These are phyloP conservation scores for Helianthus annuus DNA, from an alignment of 129 eudicot genomes.

Conservation along the genomic window DNA sequence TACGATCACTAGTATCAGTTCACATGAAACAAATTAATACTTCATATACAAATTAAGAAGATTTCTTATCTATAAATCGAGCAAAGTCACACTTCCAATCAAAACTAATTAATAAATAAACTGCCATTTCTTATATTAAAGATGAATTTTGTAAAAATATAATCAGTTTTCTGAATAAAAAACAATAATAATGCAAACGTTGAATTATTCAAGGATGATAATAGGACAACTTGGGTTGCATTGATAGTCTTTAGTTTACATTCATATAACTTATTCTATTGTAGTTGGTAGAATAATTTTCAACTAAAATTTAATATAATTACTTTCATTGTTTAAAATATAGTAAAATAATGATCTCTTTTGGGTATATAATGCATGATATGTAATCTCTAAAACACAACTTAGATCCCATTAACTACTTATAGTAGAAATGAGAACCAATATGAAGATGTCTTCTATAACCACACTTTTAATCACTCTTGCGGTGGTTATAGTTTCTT, in stretches of 20 bases:
- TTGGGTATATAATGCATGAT: conserved; percentile 37
- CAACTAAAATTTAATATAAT: not conserved
- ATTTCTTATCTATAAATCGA: too few relatives aligned
- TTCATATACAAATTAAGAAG: too few relatives aligned
- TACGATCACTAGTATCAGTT: too few relatives aligned
- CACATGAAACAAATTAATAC: too few relatives aligned
- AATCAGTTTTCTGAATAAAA: not conserved
- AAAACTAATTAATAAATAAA: not conserved
- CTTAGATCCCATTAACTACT: conserved; percentile 29
- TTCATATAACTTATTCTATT: conserved; percentile 7
- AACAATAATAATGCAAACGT: not conserved
- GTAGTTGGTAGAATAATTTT: conserved; percentile 35
- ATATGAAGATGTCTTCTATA: conserved; percentile 32
- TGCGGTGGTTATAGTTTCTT: conserved; percentile 38
- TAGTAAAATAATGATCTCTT: not conserved
- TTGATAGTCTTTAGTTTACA: conserved; percentile 2
- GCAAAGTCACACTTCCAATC: not conserved
- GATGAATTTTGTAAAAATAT: not conserved
- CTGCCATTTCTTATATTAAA: not conserved
- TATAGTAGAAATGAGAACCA: conserved; percentile 37
- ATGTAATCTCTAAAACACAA: conserved; percentile 22
- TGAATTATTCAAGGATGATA: conserved; percentile 16
- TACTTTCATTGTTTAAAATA: not conserved
- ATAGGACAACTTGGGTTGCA: conserved; percentile 21
- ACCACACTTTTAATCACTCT: conserved; percentile 45